Conservation (phyloP, 768 basidiomycete species). For the Tylopilus rubrobrunneus region DNA sequence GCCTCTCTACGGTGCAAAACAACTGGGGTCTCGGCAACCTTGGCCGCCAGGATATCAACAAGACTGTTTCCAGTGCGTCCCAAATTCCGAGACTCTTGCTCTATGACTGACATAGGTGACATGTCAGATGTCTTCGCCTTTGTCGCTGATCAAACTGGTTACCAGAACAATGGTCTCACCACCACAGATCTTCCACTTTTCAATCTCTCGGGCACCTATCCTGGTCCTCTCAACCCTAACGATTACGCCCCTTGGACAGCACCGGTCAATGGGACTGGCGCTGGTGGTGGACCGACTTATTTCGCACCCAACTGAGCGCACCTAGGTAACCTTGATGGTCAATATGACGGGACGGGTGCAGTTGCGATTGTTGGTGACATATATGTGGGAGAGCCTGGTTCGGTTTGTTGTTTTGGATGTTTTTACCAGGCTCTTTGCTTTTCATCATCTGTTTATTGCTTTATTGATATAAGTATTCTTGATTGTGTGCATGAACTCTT, state of each 20-base stretch:
- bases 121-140: constrained; percentile 46
- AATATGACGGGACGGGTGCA: too few relatives aligned
- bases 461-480: too few relatives aligned
- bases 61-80: constrained; percentile 26
- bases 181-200: constrained; percentile 29
- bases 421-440: too few relatives aligned
- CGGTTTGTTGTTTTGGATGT: too few relatives aligned
- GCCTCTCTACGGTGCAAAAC: constrained; percentile 49
- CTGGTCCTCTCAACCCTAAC: constrained; percentile 44
- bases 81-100: not conserved
- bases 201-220: constrained; percentile 39
- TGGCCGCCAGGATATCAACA: constrained; percentile 54
- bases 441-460: too few relatives aligned
- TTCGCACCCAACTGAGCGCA: constrained; percentile 31
- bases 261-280: constrained; percentile 36
- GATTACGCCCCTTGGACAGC: constrained; percentile 42
- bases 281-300: constrained; percentile 40
- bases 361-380: too few relatives aligned
- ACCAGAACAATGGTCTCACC: constrained; percentile 36
- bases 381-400: too few relatives aligned
- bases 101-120: not conserved
- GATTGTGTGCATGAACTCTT: too few relatives aligned
- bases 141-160: constrained; percentile 44
- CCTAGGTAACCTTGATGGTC: not conserved
- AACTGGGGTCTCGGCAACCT: constrained; percentile 62